Conservation (phyloP, 73 alveolate species). For the Symbiodinium natans region DNA sequence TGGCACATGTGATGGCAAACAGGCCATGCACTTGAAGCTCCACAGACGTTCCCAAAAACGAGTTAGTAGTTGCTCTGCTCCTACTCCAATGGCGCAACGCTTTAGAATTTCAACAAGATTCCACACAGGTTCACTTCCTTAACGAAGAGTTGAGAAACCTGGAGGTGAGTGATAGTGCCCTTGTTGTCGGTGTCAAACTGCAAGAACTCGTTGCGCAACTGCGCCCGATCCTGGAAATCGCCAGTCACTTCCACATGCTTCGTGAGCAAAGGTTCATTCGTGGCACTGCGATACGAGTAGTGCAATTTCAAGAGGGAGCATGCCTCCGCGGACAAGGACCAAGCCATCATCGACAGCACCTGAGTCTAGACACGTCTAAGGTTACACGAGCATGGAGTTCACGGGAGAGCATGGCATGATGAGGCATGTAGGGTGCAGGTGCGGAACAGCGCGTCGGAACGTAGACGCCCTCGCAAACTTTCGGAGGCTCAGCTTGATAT, state of each 20-base stretch:
- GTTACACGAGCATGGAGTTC: no score
- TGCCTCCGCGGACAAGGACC: conserved; percentile 81
- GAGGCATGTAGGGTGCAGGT: no score
- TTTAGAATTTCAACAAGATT: background rate
- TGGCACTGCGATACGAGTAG: no score
- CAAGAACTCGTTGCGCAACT: conserved; percentile 85
- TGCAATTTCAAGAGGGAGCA: no score
- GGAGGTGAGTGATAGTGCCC: conserved; percentile 88
- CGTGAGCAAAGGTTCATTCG: background rate
- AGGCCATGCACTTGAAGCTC: no score
- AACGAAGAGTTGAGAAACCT: background rate
- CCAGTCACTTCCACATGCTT: background rate
- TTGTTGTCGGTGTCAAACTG: conserved; percentile 61
- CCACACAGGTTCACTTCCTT: background rate
- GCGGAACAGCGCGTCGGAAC: conserved; percentile 64
- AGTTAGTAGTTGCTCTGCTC: no score
- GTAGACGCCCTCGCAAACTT: conserved; percentile 75
- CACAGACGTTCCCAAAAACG: no score
- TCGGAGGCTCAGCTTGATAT: conserved; percentile 78
- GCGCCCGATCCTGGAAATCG: conserved; percentile 58
- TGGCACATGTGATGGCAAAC: background rate
- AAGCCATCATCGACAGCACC: conserved; percentile 90
- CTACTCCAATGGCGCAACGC: no score
- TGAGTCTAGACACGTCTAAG: background rate
- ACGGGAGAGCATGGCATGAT: no score